Base-by-base conservation (phyloP, 148 eudicot species). In the Diospyros kaki region DNA sequence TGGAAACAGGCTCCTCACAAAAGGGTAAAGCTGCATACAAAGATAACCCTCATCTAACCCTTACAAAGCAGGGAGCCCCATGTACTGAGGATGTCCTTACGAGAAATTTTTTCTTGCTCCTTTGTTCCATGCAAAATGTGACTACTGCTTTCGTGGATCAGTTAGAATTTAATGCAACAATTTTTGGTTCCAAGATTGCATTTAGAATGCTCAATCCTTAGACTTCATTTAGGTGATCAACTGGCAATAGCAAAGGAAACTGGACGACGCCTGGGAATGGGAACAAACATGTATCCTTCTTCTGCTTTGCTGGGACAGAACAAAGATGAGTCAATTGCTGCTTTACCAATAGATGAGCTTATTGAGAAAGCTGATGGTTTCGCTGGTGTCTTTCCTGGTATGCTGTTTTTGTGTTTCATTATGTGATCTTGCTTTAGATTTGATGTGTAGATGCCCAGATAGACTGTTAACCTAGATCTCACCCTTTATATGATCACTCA, bases 381-480 rank as follows among this genome's bases (percentile, higher is more conserved):
- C 84, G 98, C 98, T 71, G 98, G 98, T 41, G 98, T 95, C 66
- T 95, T 95, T 80, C 98, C 98, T 69, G 98, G 98, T 95, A 89
- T 77, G 75, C 53, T 15, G 8, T 81, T 50, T 60, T 48, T 42
- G 43, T 78, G 46, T 73, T n/a, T 54, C 59, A 41, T 52, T n/a
- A 53, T 39, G 17, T 63, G 41, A 8, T 44, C 14, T 58, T 38
- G 12, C 63, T 63, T 12, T n/a, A 2, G 38, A 53, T 15, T 60
- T 71, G 6, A 46, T 9, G 39, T 51, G 58, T 58, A 44, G 28
- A 14, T 17, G 68, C 38, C 9, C 52, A 48, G 4, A 8, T 48
- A 8, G 51, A 5, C 18, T n/a, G n/a, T n/a, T n/a, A n/a, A n/a
- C n/a, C n/a, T n/a, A n/a, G n/a, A n/a, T n/a, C n/a, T n/a, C n/a